phyloP scores from a whole-genome alignment of 2,329 filamentous ascomycete species.

The Setomelanomma holmii region DNA sequence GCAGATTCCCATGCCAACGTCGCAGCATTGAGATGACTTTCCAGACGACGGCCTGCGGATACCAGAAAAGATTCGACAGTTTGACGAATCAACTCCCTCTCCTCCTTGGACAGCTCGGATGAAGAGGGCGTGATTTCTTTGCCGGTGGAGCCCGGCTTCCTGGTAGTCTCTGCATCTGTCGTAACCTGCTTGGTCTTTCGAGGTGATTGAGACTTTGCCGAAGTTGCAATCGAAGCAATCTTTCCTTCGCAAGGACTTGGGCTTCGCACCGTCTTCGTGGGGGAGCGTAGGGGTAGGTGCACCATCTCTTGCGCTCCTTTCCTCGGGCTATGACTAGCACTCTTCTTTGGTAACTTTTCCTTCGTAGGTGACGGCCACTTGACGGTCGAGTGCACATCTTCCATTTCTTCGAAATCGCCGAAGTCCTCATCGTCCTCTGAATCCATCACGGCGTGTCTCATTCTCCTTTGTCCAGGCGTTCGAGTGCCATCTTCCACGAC shows the following conservation, averaged over 20 bases:
- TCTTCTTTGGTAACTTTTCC: constrained; percentile 18
- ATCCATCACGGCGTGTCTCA: constrained; percentile 33
- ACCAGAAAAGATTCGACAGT: constrained; percentile 32
- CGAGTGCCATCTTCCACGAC: constrained; percentile 3
- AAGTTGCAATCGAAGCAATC: constrained; percentile 25
- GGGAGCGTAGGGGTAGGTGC: constrained; percentile 35
- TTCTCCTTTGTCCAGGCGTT: constrained; percentile 23
- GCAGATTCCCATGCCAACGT: constrained; percentile 35
- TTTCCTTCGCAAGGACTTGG: constrained; percentile 22
- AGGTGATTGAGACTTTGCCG: constrained; percentile 25
- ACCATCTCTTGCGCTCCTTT: constrained; percentile 10
- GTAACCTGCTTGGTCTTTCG: constrained; percentile 10
- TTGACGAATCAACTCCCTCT: constrained; percentile 25
- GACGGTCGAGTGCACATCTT: constrained; percentile 19
- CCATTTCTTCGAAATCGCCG: constrained; percentile 36
- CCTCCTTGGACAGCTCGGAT: constrained; percentile 38
- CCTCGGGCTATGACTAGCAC: constrained; percentile 14
- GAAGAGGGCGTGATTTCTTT: constrained; percentile 15
- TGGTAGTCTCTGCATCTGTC: constrained; percentile 14
- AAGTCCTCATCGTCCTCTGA: constrained; percentile 45
- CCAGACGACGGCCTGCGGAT: constrained; percentile 31
- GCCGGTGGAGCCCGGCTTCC: constrained; percentile 1
- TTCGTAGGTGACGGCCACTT: constrained; percentile 16
- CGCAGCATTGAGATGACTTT: constrained; percentile 33
- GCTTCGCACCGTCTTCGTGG: constrained; percentile 26